Conservation (phyloP, 169 alveolate species). For the Babesia bigemina region DNA sequence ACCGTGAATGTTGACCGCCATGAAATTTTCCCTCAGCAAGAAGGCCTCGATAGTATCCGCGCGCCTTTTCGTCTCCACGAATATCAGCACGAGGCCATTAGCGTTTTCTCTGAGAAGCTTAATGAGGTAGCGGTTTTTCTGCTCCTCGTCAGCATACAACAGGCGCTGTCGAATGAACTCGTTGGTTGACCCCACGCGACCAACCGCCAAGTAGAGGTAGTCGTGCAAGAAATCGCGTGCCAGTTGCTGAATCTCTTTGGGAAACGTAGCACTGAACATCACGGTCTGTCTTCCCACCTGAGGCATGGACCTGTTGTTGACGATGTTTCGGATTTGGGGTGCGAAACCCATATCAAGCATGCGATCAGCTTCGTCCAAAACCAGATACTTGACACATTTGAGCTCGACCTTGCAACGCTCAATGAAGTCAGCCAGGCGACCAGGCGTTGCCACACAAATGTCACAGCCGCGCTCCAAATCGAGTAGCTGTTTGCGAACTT, state of each 20-base stretch:
- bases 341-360: constrained; percentile 96
- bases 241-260: constrained; percentile 89
- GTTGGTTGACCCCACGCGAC: constrained; percentile 92
- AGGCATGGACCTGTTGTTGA: constrained; percentile 83
- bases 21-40: constrained; percentile 79
- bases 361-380: constrained; percentile 94
- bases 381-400: constrained; percentile 81
- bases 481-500: constrained; percentile 84
- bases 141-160: constrained; percentile 87
- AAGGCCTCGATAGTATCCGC: constrained; percentile 87
- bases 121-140: constrained; percentile 80
- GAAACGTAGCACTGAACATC: constrained; percentile 93
- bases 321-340: constrained; percentile 86
- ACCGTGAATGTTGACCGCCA: constrained; percentile 93
- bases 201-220: constrained; percentile 88
- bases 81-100: constrained; percentile 77
- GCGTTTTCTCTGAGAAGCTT: constrained; percentile 81
- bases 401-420: constrained; percentile 79
- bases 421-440: constrained; percentile 90
- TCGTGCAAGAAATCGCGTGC: constrained; percentile 88
- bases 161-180: constrained; percentile 91
- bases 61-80: constrained; percentile 88
- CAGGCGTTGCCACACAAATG: constrained; percentile 96
- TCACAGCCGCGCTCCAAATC: constrained; percentile 94
- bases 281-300: constrained; percentile 84